Percentiles rank a stretch among this genome's conserved stretches.
phyloP scores from a whole-genome alignment of 169 alveolate genomes.

The Plasmodium inui region DNA sequence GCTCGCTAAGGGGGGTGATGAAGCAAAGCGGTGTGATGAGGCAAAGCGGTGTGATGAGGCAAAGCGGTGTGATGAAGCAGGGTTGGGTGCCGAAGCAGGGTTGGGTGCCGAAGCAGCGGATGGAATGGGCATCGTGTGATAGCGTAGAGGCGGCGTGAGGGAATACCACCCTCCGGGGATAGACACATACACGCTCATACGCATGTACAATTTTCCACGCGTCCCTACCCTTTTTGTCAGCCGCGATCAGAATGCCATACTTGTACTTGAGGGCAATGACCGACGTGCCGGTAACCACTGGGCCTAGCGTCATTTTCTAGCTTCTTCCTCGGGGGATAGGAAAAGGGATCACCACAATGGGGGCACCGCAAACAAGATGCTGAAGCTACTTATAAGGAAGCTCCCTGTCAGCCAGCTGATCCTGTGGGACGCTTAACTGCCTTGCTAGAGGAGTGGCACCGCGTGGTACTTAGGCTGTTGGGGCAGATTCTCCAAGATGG shows the following conservation, averaged over 20 bases:
- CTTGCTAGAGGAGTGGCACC: not conserved
- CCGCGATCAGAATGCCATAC: constrained; percentile 87
- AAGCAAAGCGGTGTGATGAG: too few species aligned
- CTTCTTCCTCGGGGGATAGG: not conserved
- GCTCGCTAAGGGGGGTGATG: constrained; percentile 25
- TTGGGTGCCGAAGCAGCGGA: too few species aligned
- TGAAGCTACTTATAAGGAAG: not conserved
- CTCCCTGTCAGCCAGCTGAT: too few species aligned
- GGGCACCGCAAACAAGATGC: not conserved
- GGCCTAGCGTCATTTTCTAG: constrained; percentile 54
- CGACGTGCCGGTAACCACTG: constrained; percentile 85
- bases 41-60: too few species aligned
- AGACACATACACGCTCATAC: too few species aligned
- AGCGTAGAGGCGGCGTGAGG: not conserved
- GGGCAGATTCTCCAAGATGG: not conserved
- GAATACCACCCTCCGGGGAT: too few species aligned
- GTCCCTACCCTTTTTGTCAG: constrained; percentile 78
- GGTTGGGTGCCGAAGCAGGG: too few species aligned
- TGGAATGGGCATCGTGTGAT: too few species aligned
- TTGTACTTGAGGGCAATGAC: constrained; percentile 83
- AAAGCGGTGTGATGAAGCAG: too few species aligned
- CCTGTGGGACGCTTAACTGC: not conserved
- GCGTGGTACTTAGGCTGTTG: not conserved
- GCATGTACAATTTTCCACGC: not conserved
- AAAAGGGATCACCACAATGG: too few species aligned